These are phyloP conservation scores for Dacryopinax primogenitus DNA, from an alignment of 768 basidiomycete species.

Conservation along the genomic window DNA sequence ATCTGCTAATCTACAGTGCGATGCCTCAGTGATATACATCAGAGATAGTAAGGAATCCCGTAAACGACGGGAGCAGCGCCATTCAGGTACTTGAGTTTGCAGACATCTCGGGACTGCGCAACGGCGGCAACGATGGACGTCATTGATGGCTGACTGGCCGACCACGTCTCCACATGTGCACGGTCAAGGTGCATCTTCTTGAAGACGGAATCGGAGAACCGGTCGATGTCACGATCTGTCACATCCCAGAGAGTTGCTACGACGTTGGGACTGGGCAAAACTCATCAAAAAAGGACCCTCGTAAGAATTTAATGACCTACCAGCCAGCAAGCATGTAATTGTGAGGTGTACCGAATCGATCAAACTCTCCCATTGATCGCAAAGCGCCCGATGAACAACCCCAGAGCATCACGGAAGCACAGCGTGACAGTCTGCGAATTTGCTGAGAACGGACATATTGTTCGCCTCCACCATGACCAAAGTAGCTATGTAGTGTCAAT, in stretches of 20 bases:
- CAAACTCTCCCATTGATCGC: slow-evolving; percentile 87
- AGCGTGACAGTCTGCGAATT: slow-evolving; percentile 65
- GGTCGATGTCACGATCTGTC: slow-evolving; percentile 94
- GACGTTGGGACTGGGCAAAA: slow-evolving; percentile 57
- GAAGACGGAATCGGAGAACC: slow-evolving; percentile 73
- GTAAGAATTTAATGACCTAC: slow-evolving; percentile 37
- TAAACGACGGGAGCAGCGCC: slow-evolving; percentile 93
- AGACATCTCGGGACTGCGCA: slow-evolving; percentile 60
- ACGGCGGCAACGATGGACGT: slow-evolving; percentile 62
- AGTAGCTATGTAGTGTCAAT: slow-evolving; percentile 52
- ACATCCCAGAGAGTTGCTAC: slow-evolving; percentile 98
- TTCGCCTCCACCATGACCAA: slow-evolving; percentile 92
- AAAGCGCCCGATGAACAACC: slow-evolving; percentile 91
- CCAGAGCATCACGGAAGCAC: slow-evolving; percentile 95
- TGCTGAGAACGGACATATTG: slow-evolving; percentile 85
- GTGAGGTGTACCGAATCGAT: slow-evolving; percentile 79
- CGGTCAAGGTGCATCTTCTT: slow-evolving; percentile 47
- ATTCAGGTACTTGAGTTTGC: slow-evolving; percentile 85
- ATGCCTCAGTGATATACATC: slow-evolving; percentile 14
- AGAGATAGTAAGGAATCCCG: slow-evolving; percentile 85
- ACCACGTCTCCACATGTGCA: slow-evolving; percentile 12
- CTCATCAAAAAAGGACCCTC: neutral
- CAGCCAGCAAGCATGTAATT: slow-evolving; percentile 97
- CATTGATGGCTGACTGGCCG: slow-evolving; percentile 14
- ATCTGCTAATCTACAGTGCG: slow-evolving; percentile 15